A percentile compares a stretch with the other conserved stretches of the same genome.
Evolutionary conservation across 2,329 filamentous ascomycete species (phyloP).

Genomic region (Xylaria hypoxylon): DNA sequence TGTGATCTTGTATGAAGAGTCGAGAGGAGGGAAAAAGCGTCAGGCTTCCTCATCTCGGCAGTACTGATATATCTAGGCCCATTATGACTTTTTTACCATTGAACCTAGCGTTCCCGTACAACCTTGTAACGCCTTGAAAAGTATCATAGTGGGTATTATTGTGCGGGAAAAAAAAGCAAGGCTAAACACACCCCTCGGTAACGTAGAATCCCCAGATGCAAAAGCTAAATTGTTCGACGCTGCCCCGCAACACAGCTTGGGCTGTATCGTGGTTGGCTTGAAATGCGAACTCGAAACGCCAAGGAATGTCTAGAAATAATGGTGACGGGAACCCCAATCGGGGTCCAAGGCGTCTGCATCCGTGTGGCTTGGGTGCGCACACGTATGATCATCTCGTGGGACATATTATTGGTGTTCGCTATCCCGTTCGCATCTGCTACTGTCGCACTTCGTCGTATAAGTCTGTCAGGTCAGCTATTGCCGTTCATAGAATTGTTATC

Average conservation of each 20-base stretch:
- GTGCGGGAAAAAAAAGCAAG: slow-evolving; percentile 35
- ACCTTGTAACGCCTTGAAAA: slow-evolving; percentile 35
- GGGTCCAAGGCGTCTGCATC: slow-evolving; percentile 6
- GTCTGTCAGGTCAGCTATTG: slow-evolving; percentile 1
- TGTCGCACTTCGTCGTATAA: slow-evolving; percentile 10
- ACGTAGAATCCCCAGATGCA: slow-evolving; percentile 26
- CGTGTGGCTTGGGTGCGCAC: slow-evolving; percentile 3
- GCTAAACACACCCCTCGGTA: slow-evolving; percentile 22
- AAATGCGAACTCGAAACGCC: slow-evolving; percentile 20
- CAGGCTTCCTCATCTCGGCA: slow-evolving; percentile 19
- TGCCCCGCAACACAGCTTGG: slow-evolving; percentile 6
- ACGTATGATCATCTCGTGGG: slow-evolving; percentile 5
- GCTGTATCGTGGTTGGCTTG: neutral
- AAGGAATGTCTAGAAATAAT: slow-evolving; percentile 9
- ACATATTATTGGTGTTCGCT: slow-evolving; percentile 9
- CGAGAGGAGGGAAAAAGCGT: slow-evolving; percentile 5
- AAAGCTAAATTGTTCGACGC: slow-evolving; percentile 24
- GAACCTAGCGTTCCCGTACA: slow-evolving; percentile 24
- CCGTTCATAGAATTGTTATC: slow-evolving; percentile 51
- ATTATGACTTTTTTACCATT: slow-evolving; percentile 23
- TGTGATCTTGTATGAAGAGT: slow-evolving; percentile 22
- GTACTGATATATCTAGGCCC: slow-evolving; percentile 16
- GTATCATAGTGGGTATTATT: slow-evolving; percentile 48
- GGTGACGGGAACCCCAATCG: neutral
- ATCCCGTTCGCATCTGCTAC: neutral